Percentiles rank a stretch among this genome's conserved stretches.
phyloP scores from a whole-genome alignment of 345 rosid genomes.

The Hibiscus trionum region DNA sequence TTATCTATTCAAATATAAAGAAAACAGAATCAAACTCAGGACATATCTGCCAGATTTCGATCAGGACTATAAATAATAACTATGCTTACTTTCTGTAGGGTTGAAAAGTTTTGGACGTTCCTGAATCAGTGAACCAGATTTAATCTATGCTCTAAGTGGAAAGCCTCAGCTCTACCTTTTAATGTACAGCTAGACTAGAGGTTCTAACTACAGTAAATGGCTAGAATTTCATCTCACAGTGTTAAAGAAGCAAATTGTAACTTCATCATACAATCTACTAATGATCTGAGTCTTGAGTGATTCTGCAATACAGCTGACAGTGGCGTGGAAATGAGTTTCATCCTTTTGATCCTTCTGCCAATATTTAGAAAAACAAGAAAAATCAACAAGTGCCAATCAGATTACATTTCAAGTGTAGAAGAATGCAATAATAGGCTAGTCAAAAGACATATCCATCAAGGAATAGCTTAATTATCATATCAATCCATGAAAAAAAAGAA shows the following conservation, averaged over 20 bases:
- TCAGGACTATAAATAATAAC: background rate
- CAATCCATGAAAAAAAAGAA: background rate
- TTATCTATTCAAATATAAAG: background rate
- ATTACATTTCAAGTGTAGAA: background rate
- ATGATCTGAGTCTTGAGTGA: conserved; percentile 78
- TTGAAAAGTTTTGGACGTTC: conserved; percentile 53
- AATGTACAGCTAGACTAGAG: background rate
- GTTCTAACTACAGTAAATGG: background rate
- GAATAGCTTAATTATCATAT: background rate
- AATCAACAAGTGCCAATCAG: conserved; percentile 3
- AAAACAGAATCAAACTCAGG: background rate
- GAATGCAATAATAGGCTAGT: background rate
- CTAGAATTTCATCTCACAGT: conserved; percentile 43
- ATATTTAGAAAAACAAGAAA: background rate
- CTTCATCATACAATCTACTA: conserved; percentile 70
- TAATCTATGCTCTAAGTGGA: background rate
- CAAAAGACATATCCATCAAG: background rate
- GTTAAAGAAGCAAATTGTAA: conserved; percentile 85
- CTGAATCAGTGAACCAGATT: conserved; percentile 69
- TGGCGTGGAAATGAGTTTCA: conserved; percentile 65
- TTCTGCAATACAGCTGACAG: conserved; percentile 60
- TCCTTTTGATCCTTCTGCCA: conserved; percentile 52
- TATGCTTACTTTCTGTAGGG: conserved; percentile 56
- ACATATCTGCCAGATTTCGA: background rate
- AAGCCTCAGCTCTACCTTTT: background rate